Base-by-base conservation (phyloP, 371 early-diverging fungal genomes). In the Syncephalastrum contaminatum region DNA sequence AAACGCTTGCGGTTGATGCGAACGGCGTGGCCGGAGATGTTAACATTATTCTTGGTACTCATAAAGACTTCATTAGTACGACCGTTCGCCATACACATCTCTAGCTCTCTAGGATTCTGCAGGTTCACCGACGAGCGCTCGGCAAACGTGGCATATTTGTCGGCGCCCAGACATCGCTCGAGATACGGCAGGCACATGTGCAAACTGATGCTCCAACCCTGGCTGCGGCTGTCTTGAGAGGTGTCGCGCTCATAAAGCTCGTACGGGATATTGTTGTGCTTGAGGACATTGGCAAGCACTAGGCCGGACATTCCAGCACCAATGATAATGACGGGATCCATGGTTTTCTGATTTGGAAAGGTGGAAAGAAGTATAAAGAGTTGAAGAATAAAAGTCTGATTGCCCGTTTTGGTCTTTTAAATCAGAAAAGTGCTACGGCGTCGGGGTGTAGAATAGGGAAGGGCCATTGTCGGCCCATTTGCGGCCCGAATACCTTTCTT, bases 251-350 rank as follows among this genome's bases (percentile, higher is more conserved):
- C 71, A 54, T 62, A 67, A 15, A 70, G 21, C 42, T 55, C 51
- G 30, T 27, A 60, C 1, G 55, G 56, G 6, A 70, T 51, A 15
- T 47, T 46, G 42, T 62, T 41, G 16, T 48, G 48, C 41, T 64
- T 44, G 4, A 67, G 50, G 7, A 50, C 40, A 30, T 64, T 53
- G 10, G 71, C 67, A 0, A 64, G 48, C 18, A 60, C 43, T 6
- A 70, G 49, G 21, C 71, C 67, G 13, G 67, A 39, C 15, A 59
- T 54, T 27, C 71, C 71, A 30, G 44, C 67, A 13, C 67, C 67
- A 7, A 70, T 44, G 36, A 70, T 70, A 10, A 67, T 48, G 18
- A 69, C 48, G 10, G 43, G 45, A 20, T 46, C 45, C 36, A 30
- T 30, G 25, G 2, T 30, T 25, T 25, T 25, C 3, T 25, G 25